Percentiles rank a stretch among this genome's conserved stretches.
Evolutionary conservation across 176 grass and related monocot genomes (phyloP).

Genomic region (Oryza brachyantha): DNA sequence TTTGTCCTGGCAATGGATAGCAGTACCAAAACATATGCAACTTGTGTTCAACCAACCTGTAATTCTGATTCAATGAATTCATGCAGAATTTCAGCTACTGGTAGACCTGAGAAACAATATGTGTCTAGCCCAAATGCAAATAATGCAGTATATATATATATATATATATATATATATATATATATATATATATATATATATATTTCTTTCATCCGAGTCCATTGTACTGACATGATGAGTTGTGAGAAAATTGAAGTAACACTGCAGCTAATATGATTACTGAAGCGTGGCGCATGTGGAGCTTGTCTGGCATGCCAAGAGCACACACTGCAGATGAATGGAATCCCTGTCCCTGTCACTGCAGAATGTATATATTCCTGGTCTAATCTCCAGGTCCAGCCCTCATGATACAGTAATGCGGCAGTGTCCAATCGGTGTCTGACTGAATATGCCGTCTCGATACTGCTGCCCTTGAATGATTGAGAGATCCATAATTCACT

Average conservation of each 20-base stretch:
- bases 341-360: constrained; percentile 18
- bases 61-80: neutral
- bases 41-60: too few species aligned
- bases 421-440: neutral
- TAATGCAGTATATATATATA: too few species aligned
- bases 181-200: too few species aligned
- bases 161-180: too few species aligned
- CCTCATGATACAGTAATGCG: neutral
- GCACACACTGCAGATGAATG: constrained; percentile 2
- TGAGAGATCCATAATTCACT: neutral
- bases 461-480: neutral
- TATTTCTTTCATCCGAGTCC: neutral
- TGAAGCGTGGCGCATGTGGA: neutral
- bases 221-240: neutral
- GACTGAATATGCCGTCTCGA: neutral
- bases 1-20: neutral
- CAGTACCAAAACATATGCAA: neutral
- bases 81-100: neutral
- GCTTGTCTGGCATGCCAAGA: neutral
- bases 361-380: constrained; percentile 21
- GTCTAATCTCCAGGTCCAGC: neutral
- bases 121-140: too few species aligned
- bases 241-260: neutral
- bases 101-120: neutral
- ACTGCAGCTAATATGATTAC: neutral